These are phyloP conservation scores for Rhizopus stolonifer DNA, from an alignment of 371 early-diverging fungal genomes.

Conservation along the genomic window DNA sequence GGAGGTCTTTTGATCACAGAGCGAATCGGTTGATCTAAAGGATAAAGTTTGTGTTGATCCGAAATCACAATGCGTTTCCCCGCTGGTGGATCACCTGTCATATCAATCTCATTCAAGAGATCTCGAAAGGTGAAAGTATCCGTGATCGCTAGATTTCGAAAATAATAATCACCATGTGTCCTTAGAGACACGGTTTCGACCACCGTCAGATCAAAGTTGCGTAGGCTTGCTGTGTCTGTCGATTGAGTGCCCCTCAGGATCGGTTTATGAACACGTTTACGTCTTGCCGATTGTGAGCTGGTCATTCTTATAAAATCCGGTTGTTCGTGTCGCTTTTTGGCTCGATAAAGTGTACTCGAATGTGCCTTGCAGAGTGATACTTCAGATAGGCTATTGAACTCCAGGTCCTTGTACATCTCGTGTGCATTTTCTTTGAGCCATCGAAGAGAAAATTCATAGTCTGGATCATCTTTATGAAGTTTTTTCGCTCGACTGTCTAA, in stretches of 20 bases:
- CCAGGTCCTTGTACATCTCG: slow-evolving; percentile 33
- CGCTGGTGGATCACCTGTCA: slow-evolving; percentile 30
- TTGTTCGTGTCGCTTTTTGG: slow-evolving; percentile 44
- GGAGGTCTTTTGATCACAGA: slow-evolving; percentile 23
- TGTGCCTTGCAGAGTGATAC: slow-evolving; percentile 58
- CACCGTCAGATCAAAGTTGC: slow-evolving; percentile 12
- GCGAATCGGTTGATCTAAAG: slow-evolving; percentile 31
- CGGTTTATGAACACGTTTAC: slow-evolving; percentile 15
- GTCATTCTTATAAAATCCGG: slow-evolving; percentile 18
- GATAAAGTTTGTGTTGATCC: slow-evolving; percentile 26
- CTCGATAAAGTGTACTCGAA: slow-evolving; percentile 50
- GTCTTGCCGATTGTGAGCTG: slow-evolving; percentile 21
- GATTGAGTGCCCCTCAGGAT: neutral
- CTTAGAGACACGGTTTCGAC: slow-evolving; percentile 33
- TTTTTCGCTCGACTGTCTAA: slow-evolving; percentile 53
- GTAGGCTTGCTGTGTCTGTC: slow-evolving; percentile 1
- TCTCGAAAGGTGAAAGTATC: slow-evolving; percentile 35
- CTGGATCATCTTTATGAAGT: slow-evolving; percentile 42
- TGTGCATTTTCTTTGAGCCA: slow-evolving; percentile 50
- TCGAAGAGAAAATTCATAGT: slow-evolving; percentile 48
- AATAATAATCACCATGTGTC: slow-evolving; percentile 17
- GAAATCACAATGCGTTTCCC: slow-evolving; percentile 37
- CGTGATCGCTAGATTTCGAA: slow-evolving; percentile 40
- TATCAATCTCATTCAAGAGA: slow-evolving; percentile 28
- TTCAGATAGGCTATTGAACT: slow-evolving; percentile 35